Percentiles rank a stretch among this genome's conserved stretches.
Evolutionary conservation across 2,329 filamentous ascomycete species (phyloP).

Genomic region (Epichloe hybrida): DNA sequence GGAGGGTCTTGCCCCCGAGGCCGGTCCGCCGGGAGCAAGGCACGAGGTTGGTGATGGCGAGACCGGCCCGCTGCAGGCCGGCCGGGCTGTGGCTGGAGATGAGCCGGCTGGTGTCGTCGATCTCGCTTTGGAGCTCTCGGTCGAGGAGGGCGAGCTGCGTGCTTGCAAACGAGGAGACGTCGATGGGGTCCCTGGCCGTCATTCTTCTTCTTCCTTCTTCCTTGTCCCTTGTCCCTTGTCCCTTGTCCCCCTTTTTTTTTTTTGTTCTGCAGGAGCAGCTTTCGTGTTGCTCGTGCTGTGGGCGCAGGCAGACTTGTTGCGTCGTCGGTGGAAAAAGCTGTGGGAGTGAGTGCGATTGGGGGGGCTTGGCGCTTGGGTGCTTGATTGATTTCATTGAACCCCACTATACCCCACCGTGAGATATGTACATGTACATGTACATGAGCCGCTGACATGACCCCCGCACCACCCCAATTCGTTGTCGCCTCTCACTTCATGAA

Average conservation of each 20-base stretch:
- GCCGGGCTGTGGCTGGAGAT: conserved; percentile 55
- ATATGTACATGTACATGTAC: too few species aligned
- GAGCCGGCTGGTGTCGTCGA: conserved; percentile 54
- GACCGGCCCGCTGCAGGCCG: conserved; percentile 60
- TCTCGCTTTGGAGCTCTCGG: conserved; percentile 58
- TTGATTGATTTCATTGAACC: too few species aligned
- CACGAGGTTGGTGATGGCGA: conserved; percentile 64
- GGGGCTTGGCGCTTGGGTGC: too few species aligned
- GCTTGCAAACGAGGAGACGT: conserved; percentile 55
- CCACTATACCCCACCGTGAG: too few species aligned
- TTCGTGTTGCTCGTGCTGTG: too few species aligned
- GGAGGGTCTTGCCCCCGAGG: conserved; percentile 76
- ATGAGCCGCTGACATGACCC: too few species aligned
- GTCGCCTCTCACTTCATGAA: too few species aligned
- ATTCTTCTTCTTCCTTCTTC: conserved; percentile 11
- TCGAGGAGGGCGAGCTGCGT: conserved; percentile 59
- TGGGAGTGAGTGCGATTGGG: too few species aligned
- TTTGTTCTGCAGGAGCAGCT: not conserved
- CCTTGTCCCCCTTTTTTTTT: not conserved
- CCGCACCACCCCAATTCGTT: too few species aligned
- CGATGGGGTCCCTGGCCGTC: conserved; percentile 30
- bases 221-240: too few species aligned
- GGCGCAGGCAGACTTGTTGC: too few species aligned
- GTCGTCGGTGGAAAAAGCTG: too few species aligned
- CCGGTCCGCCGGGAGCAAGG: conserved; percentile 71